These are phyloP conservation scores for Fraxinus quadrangulata DNA, from an alignment of 257 asterid genomes.

Conservation along the genomic window DNA sequence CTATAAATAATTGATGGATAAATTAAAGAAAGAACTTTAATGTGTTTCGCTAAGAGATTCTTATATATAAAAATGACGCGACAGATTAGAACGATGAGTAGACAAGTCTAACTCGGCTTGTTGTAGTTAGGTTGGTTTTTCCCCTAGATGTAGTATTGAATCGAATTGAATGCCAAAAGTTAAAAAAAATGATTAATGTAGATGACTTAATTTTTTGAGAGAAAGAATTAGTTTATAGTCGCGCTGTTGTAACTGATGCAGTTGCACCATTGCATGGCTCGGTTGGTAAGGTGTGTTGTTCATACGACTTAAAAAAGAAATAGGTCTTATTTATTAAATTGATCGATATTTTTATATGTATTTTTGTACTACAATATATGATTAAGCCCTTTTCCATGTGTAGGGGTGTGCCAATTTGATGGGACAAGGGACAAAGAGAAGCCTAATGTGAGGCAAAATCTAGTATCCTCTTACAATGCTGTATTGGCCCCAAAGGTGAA, in stretches of 20 bases:
- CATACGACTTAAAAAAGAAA: not conserved
- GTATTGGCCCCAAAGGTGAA: conserved; percentile 68
- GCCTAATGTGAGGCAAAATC: conserved; percentile 70
- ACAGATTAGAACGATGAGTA: not conserved
- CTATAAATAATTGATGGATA: not conserved
- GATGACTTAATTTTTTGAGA: not conserved
- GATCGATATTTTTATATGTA: not conserved
- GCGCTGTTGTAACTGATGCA: not conserved
- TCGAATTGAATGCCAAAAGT: not conserved
- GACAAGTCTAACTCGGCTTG: not conserved
- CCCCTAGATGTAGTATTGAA: not conserved
- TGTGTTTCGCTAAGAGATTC: not conserved
- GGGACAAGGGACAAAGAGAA: conserved; percentile 61
- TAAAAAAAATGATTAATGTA: too few species aligned
- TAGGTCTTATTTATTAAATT: not conserved
- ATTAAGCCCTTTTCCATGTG: conserved; percentile 20
- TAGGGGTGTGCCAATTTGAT: conserved; percentile 79
- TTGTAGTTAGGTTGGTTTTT: not conserved
- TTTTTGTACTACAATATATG: not conserved
- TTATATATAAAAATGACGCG: too few species aligned
- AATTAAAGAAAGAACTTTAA: not conserved
- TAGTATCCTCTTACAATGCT: conserved; percentile 67
- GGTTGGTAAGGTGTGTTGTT: not conserved
- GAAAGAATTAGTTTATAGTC: not conserved
- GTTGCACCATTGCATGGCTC: not conserved